phyloP scores from a whole-genome alignment of 1,284 basidiomycete genomes.

The Rhodotorula mucilaginosa region DNA sequence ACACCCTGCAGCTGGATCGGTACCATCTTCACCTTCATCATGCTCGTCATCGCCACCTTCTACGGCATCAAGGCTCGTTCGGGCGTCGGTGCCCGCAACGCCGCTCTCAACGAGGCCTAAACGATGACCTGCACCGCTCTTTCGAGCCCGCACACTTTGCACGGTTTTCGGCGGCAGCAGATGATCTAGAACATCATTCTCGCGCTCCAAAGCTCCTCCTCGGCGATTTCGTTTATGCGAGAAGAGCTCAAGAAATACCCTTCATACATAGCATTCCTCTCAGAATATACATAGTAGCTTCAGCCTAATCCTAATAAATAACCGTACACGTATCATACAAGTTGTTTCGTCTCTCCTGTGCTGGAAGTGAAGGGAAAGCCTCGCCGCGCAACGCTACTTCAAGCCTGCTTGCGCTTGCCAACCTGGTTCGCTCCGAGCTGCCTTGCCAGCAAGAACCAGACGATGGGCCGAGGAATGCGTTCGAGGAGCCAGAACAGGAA shows the following conservation, averaged over 20 bases:
- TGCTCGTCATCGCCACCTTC: constrained; percentile 44
- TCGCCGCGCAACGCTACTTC: too few relatives aligned
- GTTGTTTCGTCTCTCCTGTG: too few relatives aligned
- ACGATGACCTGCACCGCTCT: background rate
- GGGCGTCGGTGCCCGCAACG: constrained; percentile 44
- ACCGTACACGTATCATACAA: too few relatives aligned
- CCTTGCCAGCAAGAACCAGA: constrained; percentile 21
- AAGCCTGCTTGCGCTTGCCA: background rate
- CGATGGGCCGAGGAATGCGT: constrained; percentile 23
- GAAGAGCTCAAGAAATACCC: too few relatives aligned
- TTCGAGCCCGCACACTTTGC: background rate
- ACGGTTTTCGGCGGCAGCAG: background rate
- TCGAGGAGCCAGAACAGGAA: constrained; percentile 35
- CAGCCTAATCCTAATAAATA: too few relatives aligned
- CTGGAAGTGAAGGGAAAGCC: too few relatives aligned
- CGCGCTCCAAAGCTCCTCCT: too few relatives aligned
- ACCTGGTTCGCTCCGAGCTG: constrained; percentile 22
- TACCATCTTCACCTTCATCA: constrained; percentile 48
- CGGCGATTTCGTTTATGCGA: too few relatives aligned
- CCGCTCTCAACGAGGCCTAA: constrained; percentile 31
- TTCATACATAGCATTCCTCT: too few relatives aligned
- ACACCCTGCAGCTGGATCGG: constrained; percentile 47
- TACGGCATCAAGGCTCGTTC: constrained; percentile 50
- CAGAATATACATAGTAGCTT: too few relatives aligned
- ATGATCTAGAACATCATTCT: too few relatives aligned